A percentile compares a stretch with the other conserved stretches of the same genome.
These are phyloP conservation scores for Sphagnum tenellum DNA, from an alignment of 225 moss, liverwort and hornwort species.

Conservation along the genomic window DNA sequence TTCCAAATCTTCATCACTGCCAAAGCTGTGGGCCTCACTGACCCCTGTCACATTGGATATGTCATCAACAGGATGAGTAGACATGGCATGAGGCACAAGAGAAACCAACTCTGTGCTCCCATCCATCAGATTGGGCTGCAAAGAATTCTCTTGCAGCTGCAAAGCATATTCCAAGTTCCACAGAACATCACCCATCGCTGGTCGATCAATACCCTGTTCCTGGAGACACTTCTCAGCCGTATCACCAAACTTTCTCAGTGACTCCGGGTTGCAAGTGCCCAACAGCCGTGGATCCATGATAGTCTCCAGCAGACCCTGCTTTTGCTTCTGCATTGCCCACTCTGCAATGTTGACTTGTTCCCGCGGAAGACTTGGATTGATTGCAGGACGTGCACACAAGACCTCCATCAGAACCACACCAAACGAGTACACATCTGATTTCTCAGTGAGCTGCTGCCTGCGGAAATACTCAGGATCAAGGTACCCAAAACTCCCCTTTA, in stretches of 20 bases:
- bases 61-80: conserved; percentile 34
- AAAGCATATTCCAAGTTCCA: conserved; percentile 89
- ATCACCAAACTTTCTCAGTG: conserved; percentile 78
- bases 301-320: conserved; percentile 63
- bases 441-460: conserved; percentile 82
- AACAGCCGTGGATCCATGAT: conserved; percentile 76
- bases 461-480: conserved; percentile 90
- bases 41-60: conserved; percentile 48
- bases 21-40: conserved; percentile 44
- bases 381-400: conserved; percentile 75
- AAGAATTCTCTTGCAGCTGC: conserved; percentile 63
- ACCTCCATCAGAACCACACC: conserved; percentile 94
- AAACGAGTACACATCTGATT: conserved; percentile 86
- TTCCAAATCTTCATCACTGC: conserved; percentile 49
- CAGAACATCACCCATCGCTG: conserved; percentile 84
- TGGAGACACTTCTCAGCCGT: conserved; percentile 89
- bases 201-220: conserved; percentile 81
- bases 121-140: conserved; percentile 66
- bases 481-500: conserved; percentile 89
- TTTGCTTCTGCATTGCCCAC: conserved; percentile 88
- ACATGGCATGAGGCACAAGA: conserved; percentile 33
- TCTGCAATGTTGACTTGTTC: conserved; percentile 92
- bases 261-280: conserved; percentile 43
- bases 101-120: conserved; percentile 47
- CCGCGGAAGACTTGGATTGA: conserved; percentile 63